Conservation (phyloP, 225 moss, liverwort and hornwort genomes). For the Lunularia cruciata region DNA sequence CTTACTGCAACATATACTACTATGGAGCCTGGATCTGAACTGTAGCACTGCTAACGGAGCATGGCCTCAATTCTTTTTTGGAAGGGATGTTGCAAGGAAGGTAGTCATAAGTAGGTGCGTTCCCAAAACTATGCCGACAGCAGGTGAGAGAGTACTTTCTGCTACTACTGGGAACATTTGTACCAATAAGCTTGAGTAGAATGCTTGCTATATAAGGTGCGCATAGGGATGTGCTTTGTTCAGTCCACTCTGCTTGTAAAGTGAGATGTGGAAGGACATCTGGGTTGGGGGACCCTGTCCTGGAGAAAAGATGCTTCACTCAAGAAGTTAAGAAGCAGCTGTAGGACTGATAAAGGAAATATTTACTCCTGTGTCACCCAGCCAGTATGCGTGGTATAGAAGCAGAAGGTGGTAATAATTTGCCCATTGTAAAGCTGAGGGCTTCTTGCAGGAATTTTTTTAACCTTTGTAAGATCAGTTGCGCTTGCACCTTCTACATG, state of each 20-base stretch:
- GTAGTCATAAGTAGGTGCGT: constrained; percentile 33
- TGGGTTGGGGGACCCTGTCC: constrained; percentile 15
- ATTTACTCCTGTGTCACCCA: constrained; percentile 30
- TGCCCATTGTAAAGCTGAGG: constrained; percentile 47
- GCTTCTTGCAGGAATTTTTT: constrained; percentile 33
- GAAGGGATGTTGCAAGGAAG: constrained; percentile 21
- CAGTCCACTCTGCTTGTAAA: constrained; percentile 18
- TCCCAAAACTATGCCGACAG: constrained; percentile 22
- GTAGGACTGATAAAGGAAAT: constrained; percentile 31
- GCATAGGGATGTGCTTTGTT: constrained; percentile 20
- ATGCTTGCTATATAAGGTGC: constrained; percentile 10
- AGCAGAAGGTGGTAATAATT: constrained; percentile 41
- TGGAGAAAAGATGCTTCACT: constrained; percentile 12
- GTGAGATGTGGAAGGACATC: constrained; percentile 24
- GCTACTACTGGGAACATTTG: constrained; percentile 27
- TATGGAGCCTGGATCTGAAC: constrained; percentile 16
- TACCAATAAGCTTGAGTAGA: constrained; percentile 16
- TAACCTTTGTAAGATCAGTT: constrained; percentile 22
- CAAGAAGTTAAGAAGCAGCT: constrained; percentile 30
- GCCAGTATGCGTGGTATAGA: constrained; percentile 30
- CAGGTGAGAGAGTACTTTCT: constrained; percentile 8
- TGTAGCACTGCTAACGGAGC: constrained; percentile 9
- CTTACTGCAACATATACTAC: not conserved
- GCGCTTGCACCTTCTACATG: constrained; percentile 24
- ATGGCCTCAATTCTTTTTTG: constrained; percentile 22